Evolutionary conservation across 495 filamentous ascomycete genomes (phyloP).

Genomic region (Tetracladium setigerum): DNA sequence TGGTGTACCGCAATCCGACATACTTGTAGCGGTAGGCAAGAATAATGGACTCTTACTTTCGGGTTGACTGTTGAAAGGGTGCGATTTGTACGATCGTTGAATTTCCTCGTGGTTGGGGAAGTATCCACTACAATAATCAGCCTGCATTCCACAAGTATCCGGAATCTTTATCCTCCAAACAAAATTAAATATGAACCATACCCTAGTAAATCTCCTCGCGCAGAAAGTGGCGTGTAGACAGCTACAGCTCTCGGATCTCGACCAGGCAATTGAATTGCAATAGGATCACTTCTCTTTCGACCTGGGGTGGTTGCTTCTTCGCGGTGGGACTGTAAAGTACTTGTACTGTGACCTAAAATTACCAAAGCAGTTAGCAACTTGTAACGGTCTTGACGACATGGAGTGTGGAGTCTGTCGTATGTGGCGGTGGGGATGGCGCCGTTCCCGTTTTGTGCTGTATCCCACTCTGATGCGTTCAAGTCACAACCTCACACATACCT

Average conservation of each 20-base stretch:
- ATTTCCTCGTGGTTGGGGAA: constrained; percentile 43
- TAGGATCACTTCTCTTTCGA: constrained; percentile 30
- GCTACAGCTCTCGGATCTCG: constrained; percentile 16
- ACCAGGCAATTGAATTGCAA: constrained; percentile 37
- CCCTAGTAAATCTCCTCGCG: constrained; percentile 42
- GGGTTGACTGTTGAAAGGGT: constrained; percentile 4
- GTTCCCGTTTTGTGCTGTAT: too few relatives aligned
- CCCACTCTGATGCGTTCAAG: too few relatives aligned
- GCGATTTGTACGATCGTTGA: constrained; percentile 4
- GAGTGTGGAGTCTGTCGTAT: too few relatives aligned
- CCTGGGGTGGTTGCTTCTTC: too few relatives aligned
- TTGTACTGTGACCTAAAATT: too few relatives aligned
- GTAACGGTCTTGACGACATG: too few relatives aligned
- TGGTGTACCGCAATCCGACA: constrained; percentile 4
- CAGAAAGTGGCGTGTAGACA: constrained; percentile 38
- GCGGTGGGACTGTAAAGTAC: too few relatives aligned
- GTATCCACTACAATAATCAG: constrained; percentile 32
- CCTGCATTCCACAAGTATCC: constrained; percentile 2
- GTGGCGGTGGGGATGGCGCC: too few relatives aligned
- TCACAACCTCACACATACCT: too few relatives aligned
- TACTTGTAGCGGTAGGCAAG: constrained; percentile 4
- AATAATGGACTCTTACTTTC: neutral
- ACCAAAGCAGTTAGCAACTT: too few relatives aligned
- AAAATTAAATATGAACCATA: constrained; percentile 23
- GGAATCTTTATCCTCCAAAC: neutral